A percentile compares a stretch with the other conserved stretches of the same genome.
These are phyloP conservation scores for Croton laevigatus DNA, from an alignment of 441 rosid genomes.

Conservation along the genomic window DNA sequence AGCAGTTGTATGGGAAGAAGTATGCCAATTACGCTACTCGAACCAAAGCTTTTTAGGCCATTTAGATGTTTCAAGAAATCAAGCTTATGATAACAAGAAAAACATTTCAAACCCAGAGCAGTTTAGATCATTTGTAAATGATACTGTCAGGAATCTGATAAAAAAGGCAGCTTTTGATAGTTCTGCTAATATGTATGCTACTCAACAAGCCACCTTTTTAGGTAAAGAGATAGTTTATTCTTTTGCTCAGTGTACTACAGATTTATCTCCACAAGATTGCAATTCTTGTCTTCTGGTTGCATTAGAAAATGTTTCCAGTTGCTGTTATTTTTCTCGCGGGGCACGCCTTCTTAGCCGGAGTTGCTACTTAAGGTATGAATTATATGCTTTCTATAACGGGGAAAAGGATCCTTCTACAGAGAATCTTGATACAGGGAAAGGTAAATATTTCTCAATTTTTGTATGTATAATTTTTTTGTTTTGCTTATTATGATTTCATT, in stretches of 20 bases:
- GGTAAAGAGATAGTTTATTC: too few species aligned
- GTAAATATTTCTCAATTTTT: constrained; percentile 17
- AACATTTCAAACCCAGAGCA: too few species aligned
- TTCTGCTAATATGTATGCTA: too few species aligned
- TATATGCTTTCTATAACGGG: constrained; percentile 31
- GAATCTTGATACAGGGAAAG: constrained; percentile 12
- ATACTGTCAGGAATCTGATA: too few species aligned
- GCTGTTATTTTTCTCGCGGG: constrained; percentile 29
- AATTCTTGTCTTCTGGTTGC: constrained; percentile 29
- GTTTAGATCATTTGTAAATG: too few species aligned
- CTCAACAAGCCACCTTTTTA: too few species aligned
- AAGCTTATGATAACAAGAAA: constrained; percentile 12
- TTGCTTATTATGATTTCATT: neutral
- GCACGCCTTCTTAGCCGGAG: constrained; percentile 35
- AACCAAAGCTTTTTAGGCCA: constrained; percentile 24
- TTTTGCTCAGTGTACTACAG: too few species aligned
- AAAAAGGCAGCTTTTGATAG: too few species aligned
- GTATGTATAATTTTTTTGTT: neutral
- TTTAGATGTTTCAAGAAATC: constrained; percentile 26
- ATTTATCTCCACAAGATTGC: constrained; percentile 10
- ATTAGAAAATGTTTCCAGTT: constrained; percentile 16
- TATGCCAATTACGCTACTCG: constrained; percentile 31
- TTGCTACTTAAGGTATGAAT: constrained; percentile 41
- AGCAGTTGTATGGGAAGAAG: constrained; percentile 34
- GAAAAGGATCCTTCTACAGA: constrained; percentile 7